phyloP scores from a whole-genome alignment of 1,139 yeast genomes.

The Geotrichum klebahnii region DNA sequence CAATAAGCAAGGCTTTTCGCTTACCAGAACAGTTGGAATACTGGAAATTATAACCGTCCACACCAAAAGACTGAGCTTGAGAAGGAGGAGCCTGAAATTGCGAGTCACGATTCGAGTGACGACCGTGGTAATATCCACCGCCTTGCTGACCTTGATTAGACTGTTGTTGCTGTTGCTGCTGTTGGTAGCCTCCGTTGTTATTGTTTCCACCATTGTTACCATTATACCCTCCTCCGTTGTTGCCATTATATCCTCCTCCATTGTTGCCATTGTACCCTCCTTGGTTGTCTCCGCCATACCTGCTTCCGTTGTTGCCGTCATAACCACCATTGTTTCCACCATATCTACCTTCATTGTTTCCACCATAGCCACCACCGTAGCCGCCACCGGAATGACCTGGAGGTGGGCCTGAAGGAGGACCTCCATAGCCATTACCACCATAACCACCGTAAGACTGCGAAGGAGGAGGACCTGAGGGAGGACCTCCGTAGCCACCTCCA shows the following conservation, averaged over 20 bases:
- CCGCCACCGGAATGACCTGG: slow-evolving; percentile 3
- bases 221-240: not conserved
- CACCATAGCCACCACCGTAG: not conserved
- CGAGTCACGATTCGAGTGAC: slow-evolving; percentile 31
- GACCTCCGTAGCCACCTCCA: slow-evolving; percentile 20
- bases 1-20: slow-evolving; percentile 78
- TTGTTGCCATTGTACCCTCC: not conserved
- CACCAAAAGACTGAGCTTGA: slow-evolving; percentile 41
- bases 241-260: slow-evolving; percentile 5
- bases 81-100: slow-evolving; percentile 37
- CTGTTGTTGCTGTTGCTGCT: slow-evolving; percentile 10
- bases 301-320: not conserved
- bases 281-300: not conserved
- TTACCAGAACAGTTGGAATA: slow-evolving; percentile 74
- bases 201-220: not conserved
- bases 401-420: slow-evolving; percentile 25
- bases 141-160: slow-evolving; percentile 22
- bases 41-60: slow-evolving; percentile 45
- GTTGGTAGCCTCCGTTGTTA: not conserved
- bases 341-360: slow-evolving; percentile 2
- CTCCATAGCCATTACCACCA: slow-evolving; percentile 19
- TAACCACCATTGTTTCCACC: slow-evolving; percentile 5
- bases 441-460: slow-evolving; percentile 15
- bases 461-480: slow-evolving; percentile 30
- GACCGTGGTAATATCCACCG: slow-evolving; percentile 29